phyloP scores from a whole-genome alignment of 2,329 filamentous ascomycete species.

The Cadophora malorum region DNA sequence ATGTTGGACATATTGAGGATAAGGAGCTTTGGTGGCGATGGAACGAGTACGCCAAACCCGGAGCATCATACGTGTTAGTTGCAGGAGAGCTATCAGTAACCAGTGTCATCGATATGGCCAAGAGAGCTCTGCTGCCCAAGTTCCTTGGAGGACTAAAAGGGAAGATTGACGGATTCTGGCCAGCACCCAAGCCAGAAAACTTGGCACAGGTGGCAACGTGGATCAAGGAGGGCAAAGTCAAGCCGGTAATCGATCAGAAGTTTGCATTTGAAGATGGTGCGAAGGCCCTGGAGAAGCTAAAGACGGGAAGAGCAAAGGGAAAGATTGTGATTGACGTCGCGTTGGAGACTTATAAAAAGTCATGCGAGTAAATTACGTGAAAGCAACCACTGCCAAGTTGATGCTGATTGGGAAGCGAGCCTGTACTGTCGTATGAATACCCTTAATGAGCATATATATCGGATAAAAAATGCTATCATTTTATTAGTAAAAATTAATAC shows the following conservation, averaged over 20 bases:
- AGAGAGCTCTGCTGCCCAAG: conserved; percentile 27
- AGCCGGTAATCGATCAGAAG: conserved; percentile 59
- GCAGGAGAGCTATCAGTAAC: conserved; percentile 63
- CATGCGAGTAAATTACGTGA: background rate
- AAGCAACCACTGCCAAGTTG: too few relatives aligned
- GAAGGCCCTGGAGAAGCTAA: conserved; percentile 64
- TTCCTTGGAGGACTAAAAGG: conserved; percentile 42
- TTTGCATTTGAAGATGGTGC: conserved; percentile 62
- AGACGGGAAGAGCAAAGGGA: conserved; percentile 60
- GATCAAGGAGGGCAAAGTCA: conserved; percentile 65
- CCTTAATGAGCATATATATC: too few relatives aligned
- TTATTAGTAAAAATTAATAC: too few relatives aligned
- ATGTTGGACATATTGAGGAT: conserved; percentile 29
- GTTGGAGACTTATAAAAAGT: conserved; percentile 21
- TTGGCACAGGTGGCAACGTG: conserved; percentile 57
- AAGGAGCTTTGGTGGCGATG: conserved; percentile 31
- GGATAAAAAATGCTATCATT: too few relatives aligned
- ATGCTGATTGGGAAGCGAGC: too few relatives aligned
- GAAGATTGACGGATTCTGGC: conserved; percentile 52
- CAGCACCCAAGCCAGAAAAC: conserved; percentile 57
- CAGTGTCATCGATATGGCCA: conserved; percentile 16
- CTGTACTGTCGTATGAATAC: too few relatives aligned
- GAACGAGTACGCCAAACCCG: conserved; percentile 33
- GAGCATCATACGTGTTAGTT: conserved; percentile 47
- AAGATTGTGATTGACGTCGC: conserved; percentile 57